phyloP scores from a whole-genome alignment of 257 asterid species.

The Solanum ahanhuiri region DNA sequence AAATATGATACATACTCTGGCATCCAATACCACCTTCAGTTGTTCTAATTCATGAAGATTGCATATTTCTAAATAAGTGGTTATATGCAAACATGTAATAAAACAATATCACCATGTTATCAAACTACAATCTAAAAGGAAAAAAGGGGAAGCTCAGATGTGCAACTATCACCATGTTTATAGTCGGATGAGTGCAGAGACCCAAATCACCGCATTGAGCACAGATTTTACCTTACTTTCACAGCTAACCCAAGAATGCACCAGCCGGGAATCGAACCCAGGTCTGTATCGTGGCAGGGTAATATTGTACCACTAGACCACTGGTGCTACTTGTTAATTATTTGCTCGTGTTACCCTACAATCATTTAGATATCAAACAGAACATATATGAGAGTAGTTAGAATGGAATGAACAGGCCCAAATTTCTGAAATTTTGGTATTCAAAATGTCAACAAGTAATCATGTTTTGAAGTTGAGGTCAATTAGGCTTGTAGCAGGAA shows the following conservation, averaged over 20 bases:
- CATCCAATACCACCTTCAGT: neutral
- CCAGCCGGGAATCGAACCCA: slow-evolving; percentile 89
- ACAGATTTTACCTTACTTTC: neutral
- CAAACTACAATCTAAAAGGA: no score
- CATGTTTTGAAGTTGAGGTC: neutral
- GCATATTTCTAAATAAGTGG: neutral
- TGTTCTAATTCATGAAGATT: neutral
- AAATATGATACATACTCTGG: neutral
- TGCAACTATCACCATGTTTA: neutral
- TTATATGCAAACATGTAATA: neutral
- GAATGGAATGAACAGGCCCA: neutral
- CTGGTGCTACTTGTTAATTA: neutral
- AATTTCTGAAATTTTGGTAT: no score
- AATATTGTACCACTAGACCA: neutral
- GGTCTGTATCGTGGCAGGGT: slow-evolving; percentile 47
- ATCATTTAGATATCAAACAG: neutral
- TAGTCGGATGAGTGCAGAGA: neutral
- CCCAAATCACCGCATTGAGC: neutral
- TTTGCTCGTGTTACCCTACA: neutral
- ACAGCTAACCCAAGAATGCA: slow-evolving; percentile 20
- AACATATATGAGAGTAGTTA: neutral
- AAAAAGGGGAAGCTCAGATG: no score
- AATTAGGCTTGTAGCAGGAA: neutral
- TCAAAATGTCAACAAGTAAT: neutral
- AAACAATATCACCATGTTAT: neutral